Evolutionary conservation across 257 asterid genomes (phyloP).

Genomic region (Nyctanthes arbortristis): DNA sequence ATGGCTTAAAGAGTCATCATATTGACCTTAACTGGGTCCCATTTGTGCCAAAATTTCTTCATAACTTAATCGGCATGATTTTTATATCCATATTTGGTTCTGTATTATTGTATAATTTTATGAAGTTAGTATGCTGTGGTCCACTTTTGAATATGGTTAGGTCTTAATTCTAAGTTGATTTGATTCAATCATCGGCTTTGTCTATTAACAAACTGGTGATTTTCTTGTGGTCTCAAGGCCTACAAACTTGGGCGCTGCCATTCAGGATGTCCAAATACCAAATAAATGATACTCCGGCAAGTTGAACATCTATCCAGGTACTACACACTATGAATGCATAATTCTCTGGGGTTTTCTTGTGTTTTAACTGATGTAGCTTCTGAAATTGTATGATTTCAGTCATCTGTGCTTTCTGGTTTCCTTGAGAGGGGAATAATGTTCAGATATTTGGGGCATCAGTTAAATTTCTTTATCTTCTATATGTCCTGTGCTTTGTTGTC

Average conservation of each 20-base stretch:
- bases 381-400: background rate
- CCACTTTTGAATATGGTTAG: slow-evolving; percentile 32
- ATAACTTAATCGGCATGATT: slow-evolving; percentile 6
- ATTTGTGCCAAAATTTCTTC: slow-evolving; percentile 23
- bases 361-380: background rate
- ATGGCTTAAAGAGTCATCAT: slow-evolving; percentile 5
- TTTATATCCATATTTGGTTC: background rate
- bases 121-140: slow-evolving; percentile 17
- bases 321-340: background rate
- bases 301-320: background rate
- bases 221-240: slow-evolving; percentile 16
- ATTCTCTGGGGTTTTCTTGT: background rate
- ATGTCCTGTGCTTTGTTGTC: background rate
- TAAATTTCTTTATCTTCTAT: background rate
- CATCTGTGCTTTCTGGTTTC: background rate
- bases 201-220: slow-evolving; percentile 20
- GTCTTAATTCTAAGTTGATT: slow-evolving; percentile 23
- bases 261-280: background rate
- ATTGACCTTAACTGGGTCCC: slow-evolving; percentile 36
- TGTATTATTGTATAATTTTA: background rate
- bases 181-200: slow-evolving; percentile 17
- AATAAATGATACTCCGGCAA: background rate
- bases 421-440: background rate
- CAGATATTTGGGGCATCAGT: background rate
- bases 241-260: background rate